A percentile compares a stretch with the other conserved stretches of the same genome.
phyloP scores from a whole-genome alignment of 2,329 filamentous ascomycete species.

The Dothideomycetes sp. region DNA sequence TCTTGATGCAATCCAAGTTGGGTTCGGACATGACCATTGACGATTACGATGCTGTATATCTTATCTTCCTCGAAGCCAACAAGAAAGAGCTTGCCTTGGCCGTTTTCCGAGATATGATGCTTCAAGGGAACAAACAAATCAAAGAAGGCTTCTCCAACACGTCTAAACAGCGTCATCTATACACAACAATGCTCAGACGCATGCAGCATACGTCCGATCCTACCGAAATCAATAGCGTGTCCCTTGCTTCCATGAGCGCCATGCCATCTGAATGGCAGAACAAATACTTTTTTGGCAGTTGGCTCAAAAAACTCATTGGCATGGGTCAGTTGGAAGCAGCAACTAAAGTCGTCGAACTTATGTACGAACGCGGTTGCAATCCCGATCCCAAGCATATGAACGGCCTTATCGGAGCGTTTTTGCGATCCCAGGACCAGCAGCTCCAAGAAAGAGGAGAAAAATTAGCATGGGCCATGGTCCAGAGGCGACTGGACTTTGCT shows the following conservation, averaged over 20 bases:
- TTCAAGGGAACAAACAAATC: conserved; percentile 25
- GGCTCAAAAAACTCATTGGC: conserved; percentile 76
- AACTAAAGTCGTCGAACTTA: conserved; percentile 62
- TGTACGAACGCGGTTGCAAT: conserved; percentile 59
- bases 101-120: conserved; percentile 86
- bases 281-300: conserved; percentile 77
- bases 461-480: conserved; percentile 70
- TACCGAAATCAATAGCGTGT: conserved; percentile 38
- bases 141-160: conserved; percentile 22
- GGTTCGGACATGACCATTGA: conserved; percentile 54
- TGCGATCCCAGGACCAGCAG: conserved; percentile 48
- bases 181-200: conserved; percentile 19
- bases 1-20: conserved; percentile 52
- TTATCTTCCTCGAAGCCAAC: conserved; percentile 59
- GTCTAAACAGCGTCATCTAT: conserved; percentile 38
- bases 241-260: conserved; percentile 40
- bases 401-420: conserved; percentile 69
- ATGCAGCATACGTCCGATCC: conserved; percentile 19
- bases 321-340: conserved; percentile 54
- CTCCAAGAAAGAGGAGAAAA: conserved; percentile 50
- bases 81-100: conserved; percentile 59
- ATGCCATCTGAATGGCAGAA: conserved; percentile 52
- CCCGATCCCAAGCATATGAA: conserved; percentile 72
- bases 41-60: conserved; percentile 68
- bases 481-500: conserved; percentile 56